Percentiles rank a stretch among this genome's conserved stretches.
Conservation (phyloP, 176 grass and related monocot species). For the Cenchrus purpureus region DNA sequence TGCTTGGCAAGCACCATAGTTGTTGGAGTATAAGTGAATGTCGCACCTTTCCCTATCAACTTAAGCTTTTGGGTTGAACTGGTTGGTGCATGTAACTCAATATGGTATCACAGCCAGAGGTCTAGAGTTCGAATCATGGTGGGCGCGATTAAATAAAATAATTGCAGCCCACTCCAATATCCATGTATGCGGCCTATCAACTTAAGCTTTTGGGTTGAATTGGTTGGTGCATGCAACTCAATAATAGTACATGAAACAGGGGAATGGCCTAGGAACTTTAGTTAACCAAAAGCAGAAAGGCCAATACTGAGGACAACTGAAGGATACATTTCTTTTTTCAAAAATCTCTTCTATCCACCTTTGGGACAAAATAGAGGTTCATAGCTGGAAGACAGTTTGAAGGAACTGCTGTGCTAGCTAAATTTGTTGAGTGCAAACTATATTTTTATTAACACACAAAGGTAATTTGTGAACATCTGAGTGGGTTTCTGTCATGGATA, state of each 20-base stretch:
- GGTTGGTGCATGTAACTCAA: too few species aligned
- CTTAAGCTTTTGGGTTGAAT: too few species aligned
- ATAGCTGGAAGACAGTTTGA: neutral
- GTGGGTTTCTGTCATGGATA: neutral
- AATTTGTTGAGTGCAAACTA: neutral
- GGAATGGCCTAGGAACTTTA: neutral
- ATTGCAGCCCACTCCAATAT: too few species aligned
- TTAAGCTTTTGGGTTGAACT: too few species aligned
- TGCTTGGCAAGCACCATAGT: neutral
- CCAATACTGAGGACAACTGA: neutral
- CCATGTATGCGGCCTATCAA: too few species aligned
- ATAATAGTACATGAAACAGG: neutral
- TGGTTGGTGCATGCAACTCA: too few species aligned
- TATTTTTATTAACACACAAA: neutral
- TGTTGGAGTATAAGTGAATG: too few species aligned
- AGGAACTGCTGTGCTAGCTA: neutral
- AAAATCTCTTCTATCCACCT: neutral
- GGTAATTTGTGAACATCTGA: neutral
- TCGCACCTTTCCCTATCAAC: too few species aligned
- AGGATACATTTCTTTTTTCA: neutral
- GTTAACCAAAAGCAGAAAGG: constrained; percentile 12
- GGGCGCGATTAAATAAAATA: too few species aligned
- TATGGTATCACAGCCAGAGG: too few species aligned
- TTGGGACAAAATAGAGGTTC: neutral
- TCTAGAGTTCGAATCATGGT: too few species aligned